Conservation (phyloP, 2,329 filamentous ascomycete species). For the Diaporthe aspalathi region DNA sequence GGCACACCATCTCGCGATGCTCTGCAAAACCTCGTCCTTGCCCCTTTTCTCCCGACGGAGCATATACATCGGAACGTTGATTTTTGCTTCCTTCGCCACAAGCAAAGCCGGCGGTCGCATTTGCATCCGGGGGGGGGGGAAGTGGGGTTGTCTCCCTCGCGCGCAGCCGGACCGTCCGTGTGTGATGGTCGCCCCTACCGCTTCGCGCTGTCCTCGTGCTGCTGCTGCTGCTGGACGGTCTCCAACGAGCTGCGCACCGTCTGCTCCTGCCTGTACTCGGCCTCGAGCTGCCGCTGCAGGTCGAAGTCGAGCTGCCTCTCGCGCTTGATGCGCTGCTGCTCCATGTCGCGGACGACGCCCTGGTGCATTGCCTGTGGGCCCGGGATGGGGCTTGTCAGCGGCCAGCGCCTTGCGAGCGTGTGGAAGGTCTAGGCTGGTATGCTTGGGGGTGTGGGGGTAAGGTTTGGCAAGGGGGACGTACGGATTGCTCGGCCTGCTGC, state of each 20-base stretch:
- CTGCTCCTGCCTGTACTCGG: constrained; percentile 91
- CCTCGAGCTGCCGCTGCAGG: constrained; percentile 85
- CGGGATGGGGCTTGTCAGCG: not conserved
- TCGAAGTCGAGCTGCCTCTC: constrained; percentile 96
- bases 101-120: not conserved
- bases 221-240: not conserved
- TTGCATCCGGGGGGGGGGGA: too few relatives aligned
- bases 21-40: too few relatives aligned
- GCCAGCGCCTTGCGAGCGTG: not conserved
- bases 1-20: too few relatives aligned
- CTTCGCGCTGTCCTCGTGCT: constrained; percentile 12
- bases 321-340: constrained; percentile 88
- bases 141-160: too few relatives aligned
- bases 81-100: not conserved
- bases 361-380: constrained; percentile 87
- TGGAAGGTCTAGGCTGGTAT: too few relatives aligned
- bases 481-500: constrained; percentile 84
- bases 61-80: too few relatives aligned
- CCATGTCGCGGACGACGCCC: constrained; percentile 93
- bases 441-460: too few relatives aligned
- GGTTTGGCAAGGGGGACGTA: constrained; percentile 65
- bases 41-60: too few relatives aligned
- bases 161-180: not conserved
- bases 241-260: constrained; percentile 68
- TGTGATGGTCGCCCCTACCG: too few relatives aligned